These are phyloP conservation scores for Usnea hakonensis DNA, from an alignment of 495 filamentous ascomycete genomes.

Conservation along the genomic window DNA sequence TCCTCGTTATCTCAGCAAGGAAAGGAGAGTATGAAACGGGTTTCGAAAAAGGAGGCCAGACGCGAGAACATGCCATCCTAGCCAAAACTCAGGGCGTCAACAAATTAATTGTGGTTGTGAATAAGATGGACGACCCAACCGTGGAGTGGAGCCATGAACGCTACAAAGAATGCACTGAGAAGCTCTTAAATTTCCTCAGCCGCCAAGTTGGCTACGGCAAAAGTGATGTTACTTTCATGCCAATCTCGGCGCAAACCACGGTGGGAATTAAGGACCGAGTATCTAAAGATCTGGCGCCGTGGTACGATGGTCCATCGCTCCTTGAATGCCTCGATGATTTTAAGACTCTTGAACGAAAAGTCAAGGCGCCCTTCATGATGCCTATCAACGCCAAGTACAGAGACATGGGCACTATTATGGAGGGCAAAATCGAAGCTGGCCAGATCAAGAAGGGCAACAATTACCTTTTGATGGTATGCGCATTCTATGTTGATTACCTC, in stretches of 20 bases:
- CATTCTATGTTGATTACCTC: not conserved
- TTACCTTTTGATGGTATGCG: conserved; percentile 68
- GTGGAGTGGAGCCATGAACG: conserved; percentile 91
- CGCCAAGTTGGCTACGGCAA: conserved; percentile 83
- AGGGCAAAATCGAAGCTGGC: conserved; percentile 94
- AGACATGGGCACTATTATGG: conserved; percentile 95
- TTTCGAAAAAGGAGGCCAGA: conserved; percentile 98
- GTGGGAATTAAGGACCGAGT: conserved; percentile 83
- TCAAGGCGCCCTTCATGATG: conserved; percentile 99
- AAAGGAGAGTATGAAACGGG: conserved; percentile 99
- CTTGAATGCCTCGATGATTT: conserved; percentile 89
- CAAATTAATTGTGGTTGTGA: conserved; percentile 88
- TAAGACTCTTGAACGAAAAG: conserved; percentile 85
- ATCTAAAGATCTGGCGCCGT: conserved; percentile 64
- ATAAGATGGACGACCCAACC: conserved; percentile 97
- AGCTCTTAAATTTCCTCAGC: conserved; percentile 80
- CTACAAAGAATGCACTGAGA: conserved; percentile 86
- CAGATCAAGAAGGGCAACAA: conserved; percentile 77
- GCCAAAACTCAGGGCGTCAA: conserved; percentile 97
- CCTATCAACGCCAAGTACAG: conserved; percentile 89
- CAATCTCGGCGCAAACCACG: conserved; percentile 81
- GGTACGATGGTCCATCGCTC: conserved; percentile 88
- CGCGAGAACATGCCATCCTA: conserved; percentile 90
- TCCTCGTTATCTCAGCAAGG: conserved; percentile 90
- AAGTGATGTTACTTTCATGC: conserved; percentile 89